A percentile compares a stretch with the other conserved stretches of the same genome.
Evolutionary conservation across 768 basidiomycete genomes (phyloP).

Genomic region (Tulasnella sp.): DNA sequence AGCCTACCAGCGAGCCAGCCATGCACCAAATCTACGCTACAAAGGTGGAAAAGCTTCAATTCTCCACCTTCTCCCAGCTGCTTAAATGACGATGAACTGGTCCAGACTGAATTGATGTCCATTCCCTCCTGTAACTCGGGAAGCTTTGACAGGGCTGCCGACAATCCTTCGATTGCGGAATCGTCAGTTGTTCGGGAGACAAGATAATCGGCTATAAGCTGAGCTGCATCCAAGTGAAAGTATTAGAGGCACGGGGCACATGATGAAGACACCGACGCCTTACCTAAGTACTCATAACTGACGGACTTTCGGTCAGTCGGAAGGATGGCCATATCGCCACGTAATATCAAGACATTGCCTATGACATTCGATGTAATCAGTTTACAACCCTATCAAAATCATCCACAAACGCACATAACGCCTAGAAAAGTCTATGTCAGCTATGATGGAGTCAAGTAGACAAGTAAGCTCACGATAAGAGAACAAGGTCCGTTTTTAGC

Average conservation of each 20-base stretch:
- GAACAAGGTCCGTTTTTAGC: constrained; percentile 60
- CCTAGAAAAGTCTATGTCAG: neutral
- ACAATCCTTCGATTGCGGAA: constrained; percentile 27
- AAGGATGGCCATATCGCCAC: constrained; percentile 66
- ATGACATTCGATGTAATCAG: neutral
- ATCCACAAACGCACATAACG: neutral
- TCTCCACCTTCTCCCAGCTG: constrained; percentile 57
- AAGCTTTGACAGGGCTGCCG: constrained; percentile 62
- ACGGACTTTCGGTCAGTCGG: constrained; percentile 56
- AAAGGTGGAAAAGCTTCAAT: constrained; percentile 74
- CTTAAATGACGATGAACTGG: constrained; percentile 51
- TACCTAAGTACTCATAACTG: constrained; percentile 63
- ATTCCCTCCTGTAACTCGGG: constrained; percentile 76
- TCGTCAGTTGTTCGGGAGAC: constrained; percentile 41
- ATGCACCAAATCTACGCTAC: constrained; percentile 70
- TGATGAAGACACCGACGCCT: neutral
- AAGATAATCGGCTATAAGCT: constrained; percentile 74
- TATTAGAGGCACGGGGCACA: neutral
- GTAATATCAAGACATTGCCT: constrained; percentile 84
- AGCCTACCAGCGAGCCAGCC: constrained; percentile 49
- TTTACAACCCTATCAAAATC: neutral
- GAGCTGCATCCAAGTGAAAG: constrained; percentile 29
- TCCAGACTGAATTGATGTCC: constrained; percentile 80
- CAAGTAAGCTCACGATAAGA: constrained; percentile 63
- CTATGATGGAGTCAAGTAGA: constrained; percentile 19